These are phyloP conservation scores for Exophiala sp. DNA, from an alignment of 2,329 filamentous ascomycete species.

Conservation along the genomic window DNA sequence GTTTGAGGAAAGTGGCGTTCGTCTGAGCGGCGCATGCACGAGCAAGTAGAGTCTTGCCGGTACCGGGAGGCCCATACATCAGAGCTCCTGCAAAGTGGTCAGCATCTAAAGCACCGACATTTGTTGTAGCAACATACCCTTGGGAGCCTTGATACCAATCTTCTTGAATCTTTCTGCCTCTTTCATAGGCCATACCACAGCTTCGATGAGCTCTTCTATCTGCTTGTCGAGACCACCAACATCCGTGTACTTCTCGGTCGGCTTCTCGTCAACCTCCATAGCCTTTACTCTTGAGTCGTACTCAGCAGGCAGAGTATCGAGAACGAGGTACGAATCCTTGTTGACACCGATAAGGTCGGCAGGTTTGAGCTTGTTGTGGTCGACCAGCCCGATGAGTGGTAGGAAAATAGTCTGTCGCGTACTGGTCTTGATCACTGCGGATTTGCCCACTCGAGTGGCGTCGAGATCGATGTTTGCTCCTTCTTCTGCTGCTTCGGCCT, in stretches of 20 bases:
- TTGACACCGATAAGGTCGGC: slow-evolving; percentile 97
- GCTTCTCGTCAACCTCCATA: slow-evolving; percentile 99
- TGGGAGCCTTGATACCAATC: slow-evolving; percentile 98
- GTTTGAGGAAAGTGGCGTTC: slow-evolving; percentile 96
- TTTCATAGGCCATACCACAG: slow-evolving; percentile 99
- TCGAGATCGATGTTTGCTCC: slow-evolving; percentile 98
- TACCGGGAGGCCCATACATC: slow-evolving; percentile 76
- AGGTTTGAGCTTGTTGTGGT: slow-evolving; percentile 91
- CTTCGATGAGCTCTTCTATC: slow-evolving; percentile 97
- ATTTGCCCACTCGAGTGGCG: slow-evolving; percentile 94
- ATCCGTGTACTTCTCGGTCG: slow-evolving; percentile 97
- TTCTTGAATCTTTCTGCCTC: slow-evolving; percentile 99
- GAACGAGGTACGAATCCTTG: slow-evolving; percentile 96
- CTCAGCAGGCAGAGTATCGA: slow-evolving; percentile 94
- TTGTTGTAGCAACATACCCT: slow-evolving; percentile 61
- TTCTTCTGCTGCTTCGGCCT: slow-evolving; percentile 92
- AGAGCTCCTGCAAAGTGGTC: slow-evolving; percentile 62
- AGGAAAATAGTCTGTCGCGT: slow-evolving; percentile 98
- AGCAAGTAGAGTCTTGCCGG: slow-evolving; percentile 61
- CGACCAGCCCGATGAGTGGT: slow-evolving; percentile 92
- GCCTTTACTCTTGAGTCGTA: slow-evolving; percentile 99
- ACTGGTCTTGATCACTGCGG: slow-evolving; percentile 98
- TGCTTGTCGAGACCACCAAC: slow-evolving; percentile 97
- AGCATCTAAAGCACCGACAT: slow-evolving; percentile 19
- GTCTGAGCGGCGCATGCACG: slow-evolving; percentile 96